These are phyloP conservation scores for Acrocalymma vagum DNA, from an alignment of 2,329 filamentous ascomycete genomes.

Conservation along the genomic window DNA sequence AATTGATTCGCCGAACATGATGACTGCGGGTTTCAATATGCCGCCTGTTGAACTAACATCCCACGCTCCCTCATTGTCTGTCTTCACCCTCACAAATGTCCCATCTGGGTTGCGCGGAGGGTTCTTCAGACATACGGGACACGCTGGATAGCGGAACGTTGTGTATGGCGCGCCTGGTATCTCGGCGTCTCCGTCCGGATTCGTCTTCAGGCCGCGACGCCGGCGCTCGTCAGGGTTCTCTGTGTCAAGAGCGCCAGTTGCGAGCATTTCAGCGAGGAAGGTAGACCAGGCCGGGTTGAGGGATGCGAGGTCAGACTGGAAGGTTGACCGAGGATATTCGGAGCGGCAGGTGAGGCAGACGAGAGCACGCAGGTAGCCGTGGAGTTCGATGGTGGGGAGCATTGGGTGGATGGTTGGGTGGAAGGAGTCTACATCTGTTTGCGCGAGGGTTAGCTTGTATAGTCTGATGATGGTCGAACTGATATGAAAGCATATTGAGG, in stretches of 20 bases:
- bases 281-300: slow-evolving; percentile 88
- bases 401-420: slow-evolving; percentile 79
- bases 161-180: slow-evolving; percentile 86
- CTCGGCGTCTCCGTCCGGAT: slow-evolving; percentile 95
- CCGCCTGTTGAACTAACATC: slow-evolving; percentile 62
- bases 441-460: slow-evolving; percentile 7
- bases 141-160: slow-evolving; percentile 90
- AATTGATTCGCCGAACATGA: slow-evolving; percentile 97
- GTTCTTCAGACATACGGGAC: slow-evolving; percentile 76
- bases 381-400: slow-evolving; percentile 81
- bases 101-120: slow-evolving; percentile 68
- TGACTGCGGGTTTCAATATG: slow-evolving; percentile 89
- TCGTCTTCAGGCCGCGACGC: slow-evolving; percentile 77
- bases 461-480: neutral
- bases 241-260: slow-evolving; percentile 77
- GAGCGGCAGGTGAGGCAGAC: slow-evolving; percentile 81
- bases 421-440: slow-evolving; percentile 85
- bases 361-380: slow-evolving; percentile 85
- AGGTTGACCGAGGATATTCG: slow-evolving; percentile 74
- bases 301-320: slow-evolving; percentile 77
- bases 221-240: slow-evolving; percentile 77
- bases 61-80: slow-evolving; percentile 86
- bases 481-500: too few relatives aligned
- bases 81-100: slow-evolving; percentile 64
- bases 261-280: slow-evolving; percentile 76